Conservation (phyloP, 129 eudicot genomes). For the Flaveria ramosissima region DNA sequence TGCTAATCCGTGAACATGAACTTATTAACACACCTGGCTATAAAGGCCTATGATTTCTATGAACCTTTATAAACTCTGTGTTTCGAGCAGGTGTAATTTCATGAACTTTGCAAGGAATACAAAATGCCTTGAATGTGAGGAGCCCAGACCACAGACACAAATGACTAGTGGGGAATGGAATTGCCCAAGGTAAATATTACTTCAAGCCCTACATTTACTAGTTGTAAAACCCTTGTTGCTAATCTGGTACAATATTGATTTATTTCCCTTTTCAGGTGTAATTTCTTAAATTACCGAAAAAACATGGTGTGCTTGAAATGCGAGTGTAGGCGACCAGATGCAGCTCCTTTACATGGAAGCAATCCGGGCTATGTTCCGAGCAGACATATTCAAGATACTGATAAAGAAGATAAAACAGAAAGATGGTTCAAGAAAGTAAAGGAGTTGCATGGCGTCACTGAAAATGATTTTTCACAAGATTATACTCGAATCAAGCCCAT, state of each 20-base stretch:
- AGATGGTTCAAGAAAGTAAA: slow-evolving; percentile 71
- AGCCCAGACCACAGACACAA: slow-evolving; percentile 59
- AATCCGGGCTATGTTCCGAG: slow-evolving; percentile 31
- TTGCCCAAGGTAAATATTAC: slow-evolving; percentile 76
- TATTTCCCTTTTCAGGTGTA: slow-evolving; percentile 53
- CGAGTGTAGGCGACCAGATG: slow-evolving; percentile 63
- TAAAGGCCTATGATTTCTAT: background rate
- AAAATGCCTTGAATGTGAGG: slow-evolving; percentile 86
- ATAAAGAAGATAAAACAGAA: slow-evolving; percentile 50
- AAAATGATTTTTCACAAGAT: slow-evolving; percentile 50
- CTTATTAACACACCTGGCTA: background rate
- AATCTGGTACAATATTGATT: background rate
- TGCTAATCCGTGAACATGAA: background rate
- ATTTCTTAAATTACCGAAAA: slow-evolving; percentile 63
- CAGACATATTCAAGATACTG: slow-evolving; percentile 34
- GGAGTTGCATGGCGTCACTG: slow-evolving; percentile 57
- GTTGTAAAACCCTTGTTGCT: slow-evolving; percentile 5
- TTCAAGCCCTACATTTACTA: slow-evolving; percentile 18
- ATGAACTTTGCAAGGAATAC: slow-evolving; percentile 88
- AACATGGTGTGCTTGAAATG: slow-evolving; percentile 72
- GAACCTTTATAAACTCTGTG: slow-evolving; percentile 8
- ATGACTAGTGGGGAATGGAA: slow-evolving; percentile 81
- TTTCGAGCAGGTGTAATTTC: slow-evolving; percentile 72
- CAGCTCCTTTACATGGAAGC: slow-evolving; percentile 13
- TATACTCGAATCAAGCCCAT: slow-evolving; percentile 63